Evolutionary conservation across 139 green algal species (phyloP).

Genomic region (Desmodesmus armatus): DNA sequence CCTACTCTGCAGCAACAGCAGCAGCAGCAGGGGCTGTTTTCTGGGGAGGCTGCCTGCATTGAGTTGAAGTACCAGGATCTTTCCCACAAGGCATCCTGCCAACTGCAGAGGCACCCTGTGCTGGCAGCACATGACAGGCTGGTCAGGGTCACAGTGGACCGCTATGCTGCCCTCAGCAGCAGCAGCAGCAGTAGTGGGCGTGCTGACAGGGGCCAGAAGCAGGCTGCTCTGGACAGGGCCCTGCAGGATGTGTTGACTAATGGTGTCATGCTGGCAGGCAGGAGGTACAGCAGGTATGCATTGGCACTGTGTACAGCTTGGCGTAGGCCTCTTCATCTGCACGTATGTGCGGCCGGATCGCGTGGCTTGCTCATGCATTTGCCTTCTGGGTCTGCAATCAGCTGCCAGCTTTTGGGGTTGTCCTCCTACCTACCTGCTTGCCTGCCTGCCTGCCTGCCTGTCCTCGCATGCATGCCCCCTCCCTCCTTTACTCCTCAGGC

Average conservation of each 20-base stretch:
- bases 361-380: no score
- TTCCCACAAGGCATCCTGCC: neutral
- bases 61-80: neutral
- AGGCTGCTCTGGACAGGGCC: neutral
- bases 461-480: no score
- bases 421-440: no score
- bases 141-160: neutral
- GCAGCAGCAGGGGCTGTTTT: neutral
- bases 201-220: neutral
- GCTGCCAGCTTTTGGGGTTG: no score
- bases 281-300: constrained; percentile 8
- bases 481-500: no score
- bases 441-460: no score
- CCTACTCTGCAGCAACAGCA: neutral
- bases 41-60: neutral
- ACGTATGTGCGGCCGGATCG: no score
- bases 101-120: constrained; percentile 15
- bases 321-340: no score
- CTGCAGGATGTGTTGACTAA: neutral
- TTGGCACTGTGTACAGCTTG: no score
- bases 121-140: neutral
- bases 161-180: neutral
- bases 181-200: neutral
- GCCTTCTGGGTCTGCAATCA: no score
- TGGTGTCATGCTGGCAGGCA: constrained; percentile 25